Evolutionary conservation across 768 basidiomycete species (phyloP), one percentile per base, ranked within the genome.

Genomic region (Lactarius quietus): DNA sequence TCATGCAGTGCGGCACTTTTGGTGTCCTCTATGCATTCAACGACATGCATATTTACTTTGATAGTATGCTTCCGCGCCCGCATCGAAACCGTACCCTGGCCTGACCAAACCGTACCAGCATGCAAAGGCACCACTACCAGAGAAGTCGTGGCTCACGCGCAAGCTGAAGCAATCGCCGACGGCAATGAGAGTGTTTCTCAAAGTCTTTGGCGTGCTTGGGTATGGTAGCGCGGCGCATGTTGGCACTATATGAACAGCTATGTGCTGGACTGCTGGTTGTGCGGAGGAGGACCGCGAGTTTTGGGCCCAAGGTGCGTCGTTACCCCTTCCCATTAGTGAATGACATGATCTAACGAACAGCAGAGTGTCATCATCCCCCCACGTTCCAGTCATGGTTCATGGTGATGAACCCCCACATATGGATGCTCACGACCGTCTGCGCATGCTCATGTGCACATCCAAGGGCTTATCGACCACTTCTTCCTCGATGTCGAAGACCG

Each of bases 321-420:
- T 29, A 26, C 12, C n/a, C n/a, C n/a, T n/a, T n/a, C 43, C 17
- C 6, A 23, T 41, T 8, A 26, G 28, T 17, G 29, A 29, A 29
- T 2, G 3, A 33, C 31, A 31, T 8, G 3, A 35, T 23, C 18
- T 28, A 6, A 28, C 12, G n/a, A n/a, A 7, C 45, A n/a, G 28
- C 70, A 97, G 95, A 85, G 66, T 96, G 92, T 72, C 81, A 81
- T 64, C 82, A 98, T 7, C 94, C 95, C 14, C 89, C 89, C 15
- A 97, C 96, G 0, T 97, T 96, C 76, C 95, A 98, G 72, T 92
- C 96, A 18, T 98, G 95, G 92, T 98, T 98, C 78, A 92, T 92
- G 5, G 78, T 97, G 58, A 93, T 92, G 33, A 94, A 95, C 69
- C 81, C 97, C 33, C 94, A 98, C 76, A 80, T 98, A 57, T 95